These are phyloP conservation scores for Sarocladiaceae sp. DNA, from an alignment of 2,329 filamentous ascomycete genomes.

Conservation along the genomic window DNA sequence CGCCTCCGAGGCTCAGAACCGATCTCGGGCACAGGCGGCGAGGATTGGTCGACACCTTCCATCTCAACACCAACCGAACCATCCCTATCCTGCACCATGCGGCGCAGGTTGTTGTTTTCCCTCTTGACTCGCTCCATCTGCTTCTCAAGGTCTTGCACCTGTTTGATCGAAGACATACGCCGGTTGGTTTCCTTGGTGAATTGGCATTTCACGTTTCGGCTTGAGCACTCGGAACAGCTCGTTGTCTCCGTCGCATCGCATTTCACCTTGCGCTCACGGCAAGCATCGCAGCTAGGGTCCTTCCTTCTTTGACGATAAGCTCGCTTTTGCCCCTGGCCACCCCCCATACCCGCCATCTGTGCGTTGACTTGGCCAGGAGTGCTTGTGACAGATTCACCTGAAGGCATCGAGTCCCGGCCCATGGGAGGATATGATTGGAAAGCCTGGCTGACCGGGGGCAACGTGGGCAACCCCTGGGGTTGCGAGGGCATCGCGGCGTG, in stretches of 20 bases:
- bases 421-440: constrained; percentile 50
- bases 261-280: constrained; percentile 76
- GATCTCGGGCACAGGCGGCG: constrained; percentile 56
- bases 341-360: constrained; percentile 35
- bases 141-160: constrained; percentile 93
- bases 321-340: constrained; percentile 69
- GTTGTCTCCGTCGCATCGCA: constrained; percentile 96
- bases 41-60: constrained; percentile 41
- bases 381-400: constrained; percentile 49
- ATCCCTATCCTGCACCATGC: constrained; percentile 50
- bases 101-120: constrained; percentile 69
- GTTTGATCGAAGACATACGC: constrained; percentile 98
- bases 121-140: constrained; percentile 75
- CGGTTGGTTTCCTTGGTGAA: constrained; percentile 99
- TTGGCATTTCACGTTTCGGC: constrained; percentile 92
- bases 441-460: constrained; percentile 39
- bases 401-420: constrained; percentile 55
- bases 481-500: constrained; percentile 44
- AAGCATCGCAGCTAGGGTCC: constrained; percentile 96
- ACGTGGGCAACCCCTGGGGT: constrained; percentile 45
- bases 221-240: constrained; percentile 95
- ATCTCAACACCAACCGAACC: constrained; percentile 44
- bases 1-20: constrained; percentile 60
- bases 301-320: constrained; percentile 93
- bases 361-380: constrained; percentile 39